Evolutionary conservation across 176 grass and related monocot genomes (phyloP), one percentile per base, ranked within the genome.

Genomic region (Dendrocalamus sinicus): DNA sequence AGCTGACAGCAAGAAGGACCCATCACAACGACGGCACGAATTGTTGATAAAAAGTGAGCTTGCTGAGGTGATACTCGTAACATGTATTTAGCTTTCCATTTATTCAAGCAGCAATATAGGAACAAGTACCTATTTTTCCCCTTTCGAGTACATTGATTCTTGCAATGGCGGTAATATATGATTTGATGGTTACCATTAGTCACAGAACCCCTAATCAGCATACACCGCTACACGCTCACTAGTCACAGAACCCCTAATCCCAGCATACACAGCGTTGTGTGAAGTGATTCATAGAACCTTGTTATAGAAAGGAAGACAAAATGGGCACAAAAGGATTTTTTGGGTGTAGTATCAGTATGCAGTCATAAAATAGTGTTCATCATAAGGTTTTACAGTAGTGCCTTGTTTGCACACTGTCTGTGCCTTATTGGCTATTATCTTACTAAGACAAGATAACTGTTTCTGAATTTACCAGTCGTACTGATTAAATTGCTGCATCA

Each of bases 1-100:
- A 40, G 77, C 55, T 46, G 91, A 89, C 54, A 89, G 93, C 77
- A 98, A 98, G 76, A 98, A 98, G 39, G 90, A 95, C 85, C 92
- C 91, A 17, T 88, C 73, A 72, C 77, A 93, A 73, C 84, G 96
- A 76, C 91, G 91, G 64, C 85, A 77, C 55, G 96, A 98, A 85
- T 85, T 98, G 72, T 79, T 98, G 63, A 72, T 94, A 51, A 91
- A 94, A 84, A 98, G 86, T 81, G 93, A 80, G 9, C 91, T 98
- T 89, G 90, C 88, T 50, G 88, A 98, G 96, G 96, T 98, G 77
- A 86, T 81, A 76, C 35, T 23, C 22, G 2, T 48, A 57, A 24
- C 23, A 70, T 76, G 58, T 47, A 63, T 63, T 63, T 45, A 35
- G 24, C 12, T 14, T 35, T 81, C 5, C 8, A 12, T 23, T 74